A percentile compares a stretch with the other conserved stretches of the same genome.
Conservation (phyloP, 768 basidiomycete species). For the Hygrophorus russula region DNA sequence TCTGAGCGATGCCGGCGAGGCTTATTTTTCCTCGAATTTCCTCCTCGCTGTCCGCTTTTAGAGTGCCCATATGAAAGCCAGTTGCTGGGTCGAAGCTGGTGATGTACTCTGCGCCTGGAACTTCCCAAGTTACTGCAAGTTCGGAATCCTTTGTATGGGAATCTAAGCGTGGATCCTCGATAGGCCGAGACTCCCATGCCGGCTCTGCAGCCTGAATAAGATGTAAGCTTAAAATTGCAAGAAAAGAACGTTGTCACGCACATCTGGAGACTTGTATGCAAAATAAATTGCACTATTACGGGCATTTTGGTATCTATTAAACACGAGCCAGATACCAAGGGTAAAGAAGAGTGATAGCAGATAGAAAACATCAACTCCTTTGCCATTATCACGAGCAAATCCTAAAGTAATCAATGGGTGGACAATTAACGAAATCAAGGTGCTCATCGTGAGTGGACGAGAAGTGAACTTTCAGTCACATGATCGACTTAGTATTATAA, state of each 20-base stretch:
- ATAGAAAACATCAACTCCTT: conserved; percentile 52
- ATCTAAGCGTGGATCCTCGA: conserved; percentile 47
- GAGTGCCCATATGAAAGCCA: conserved; percentile 67
- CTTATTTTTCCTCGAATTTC: conserved; percentile 70
- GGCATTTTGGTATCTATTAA: conserved; percentile 61
- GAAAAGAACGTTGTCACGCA: conserved; percentile 2
- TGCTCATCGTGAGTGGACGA: conserved; percentile 22
- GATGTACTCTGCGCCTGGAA: conserved; percentile 53
- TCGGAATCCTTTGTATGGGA: conserved; percentile 50
- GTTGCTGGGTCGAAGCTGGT: conserved; percentile 92
- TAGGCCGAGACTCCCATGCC: conserved; percentile 40
- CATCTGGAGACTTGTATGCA: neutral
- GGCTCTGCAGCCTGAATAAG: conserved; percentile 44
- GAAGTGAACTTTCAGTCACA: neutral
- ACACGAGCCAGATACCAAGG: conserved; percentile 71
- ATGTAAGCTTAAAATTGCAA: neutral
- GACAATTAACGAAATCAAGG: conserved; percentile 36
- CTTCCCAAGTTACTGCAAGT: conserved; percentile 37
- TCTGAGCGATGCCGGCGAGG: conserved; percentile 55
- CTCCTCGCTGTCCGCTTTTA: conserved; percentile 59
- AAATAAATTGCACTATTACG: conserved; percentile 70
- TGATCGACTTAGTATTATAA: neutral
- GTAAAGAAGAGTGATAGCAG: conserved; percentile 61
- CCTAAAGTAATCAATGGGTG: conserved; percentile 44
- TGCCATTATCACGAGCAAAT: conserved; percentile 35